phyloP scores from a whole-genome alignment of 164 flowering plant species.

The Vitis cinerea region DNA sequence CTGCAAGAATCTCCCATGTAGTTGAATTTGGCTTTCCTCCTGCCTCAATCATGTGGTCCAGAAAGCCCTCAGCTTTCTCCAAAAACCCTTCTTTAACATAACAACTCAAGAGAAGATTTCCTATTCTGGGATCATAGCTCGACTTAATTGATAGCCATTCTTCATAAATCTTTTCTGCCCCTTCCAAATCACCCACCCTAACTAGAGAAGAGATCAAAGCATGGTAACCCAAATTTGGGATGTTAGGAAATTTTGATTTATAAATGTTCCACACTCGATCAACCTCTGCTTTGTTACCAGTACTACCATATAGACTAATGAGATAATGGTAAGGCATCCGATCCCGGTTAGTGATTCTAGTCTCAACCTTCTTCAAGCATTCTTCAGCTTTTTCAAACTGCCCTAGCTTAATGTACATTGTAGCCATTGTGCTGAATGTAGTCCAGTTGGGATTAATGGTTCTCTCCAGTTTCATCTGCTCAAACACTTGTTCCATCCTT shows the following conservation, averaged over 20 bases:
- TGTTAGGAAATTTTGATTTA: conserved; percentile 55
- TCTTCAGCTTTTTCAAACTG: conserved; percentile 60
- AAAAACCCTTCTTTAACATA: conserved; percentile 58
- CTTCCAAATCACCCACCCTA: conserved; percentile 59
- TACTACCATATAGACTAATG: conserved; percentile 64
- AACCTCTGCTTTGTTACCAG: conserved; percentile 68
- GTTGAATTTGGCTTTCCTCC: conserved; percentile 72
- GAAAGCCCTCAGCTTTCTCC: conserved; percentile 51
- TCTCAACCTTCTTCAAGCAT: conserved; percentile 64
- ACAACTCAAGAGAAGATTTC: conserved; percentile 58
- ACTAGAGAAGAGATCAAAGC: conserved; percentile 62
- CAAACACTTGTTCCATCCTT: conserved; percentile 72
- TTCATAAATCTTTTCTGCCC: conserved; percentile 64
- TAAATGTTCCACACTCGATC: conserved; percentile 72
- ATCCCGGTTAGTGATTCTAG: conserved; percentile 63
- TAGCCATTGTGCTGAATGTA: conserved; percentile 84
- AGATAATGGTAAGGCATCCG: conserved; percentile 78
- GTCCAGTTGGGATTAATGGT: conserved; percentile 75
- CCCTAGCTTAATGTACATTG: conserved; percentile 65
- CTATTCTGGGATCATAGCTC: conserved; percentile 64
- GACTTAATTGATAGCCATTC: conserved; percentile 68
- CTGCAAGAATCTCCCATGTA: conserved; percentile 79
- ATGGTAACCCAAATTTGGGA: conserved; percentile 76
- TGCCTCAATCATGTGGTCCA: conserved; percentile 48
- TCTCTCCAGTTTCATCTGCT: conserved; percentile 56